phyloP scores from a whole-genome alignment of 176 grass and related monocot genomes.

The Aegilops tauschii region DNA sequence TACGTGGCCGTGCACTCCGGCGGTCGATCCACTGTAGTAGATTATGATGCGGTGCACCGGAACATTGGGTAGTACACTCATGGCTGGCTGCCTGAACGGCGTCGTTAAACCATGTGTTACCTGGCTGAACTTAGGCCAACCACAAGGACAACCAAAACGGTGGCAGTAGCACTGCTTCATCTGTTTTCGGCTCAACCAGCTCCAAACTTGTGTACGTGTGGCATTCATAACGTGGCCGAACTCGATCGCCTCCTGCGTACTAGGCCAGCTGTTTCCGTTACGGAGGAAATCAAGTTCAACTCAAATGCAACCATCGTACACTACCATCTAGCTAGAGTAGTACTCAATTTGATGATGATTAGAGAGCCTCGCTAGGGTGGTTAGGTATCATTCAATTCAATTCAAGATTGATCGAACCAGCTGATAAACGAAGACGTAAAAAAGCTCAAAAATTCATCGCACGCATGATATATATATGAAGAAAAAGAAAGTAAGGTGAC shows the following conservation, averaged over 20 bases:
- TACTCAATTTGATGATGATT: too few species aligned
- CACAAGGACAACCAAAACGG: background rate
- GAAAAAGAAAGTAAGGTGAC: too few species aligned
- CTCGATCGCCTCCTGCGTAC: background rate
- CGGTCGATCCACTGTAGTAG: too few species aligned
- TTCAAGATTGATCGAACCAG: too few species aligned
- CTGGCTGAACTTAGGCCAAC: background rate
- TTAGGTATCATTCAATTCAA: too few species aligned
- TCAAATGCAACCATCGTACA: background rate
- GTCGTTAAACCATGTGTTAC: background rate
- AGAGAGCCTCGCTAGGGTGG: too few species aligned
- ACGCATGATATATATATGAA: too few species aligned
- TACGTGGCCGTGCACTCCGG: too few species aligned
- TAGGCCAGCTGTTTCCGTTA: background rate
- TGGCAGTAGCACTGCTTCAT: background rate
- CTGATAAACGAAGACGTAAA: too few species aligned
- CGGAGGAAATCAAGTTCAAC: background rate
- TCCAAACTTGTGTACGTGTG: background rate
- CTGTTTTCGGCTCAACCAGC: background rate
- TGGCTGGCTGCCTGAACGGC: background rate
- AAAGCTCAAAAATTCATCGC: too few species aligned
- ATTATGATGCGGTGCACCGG: too few species aligned
- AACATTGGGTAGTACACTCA: too few species aligned
- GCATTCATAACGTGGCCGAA: background rate
- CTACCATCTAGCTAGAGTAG: background rate